Evolutionary conservation across 768 basidiomycete species (phyloP), one percentile per base, ranked within the genome.

Genomic region (Pleurotus pulmonarius): DNA sequence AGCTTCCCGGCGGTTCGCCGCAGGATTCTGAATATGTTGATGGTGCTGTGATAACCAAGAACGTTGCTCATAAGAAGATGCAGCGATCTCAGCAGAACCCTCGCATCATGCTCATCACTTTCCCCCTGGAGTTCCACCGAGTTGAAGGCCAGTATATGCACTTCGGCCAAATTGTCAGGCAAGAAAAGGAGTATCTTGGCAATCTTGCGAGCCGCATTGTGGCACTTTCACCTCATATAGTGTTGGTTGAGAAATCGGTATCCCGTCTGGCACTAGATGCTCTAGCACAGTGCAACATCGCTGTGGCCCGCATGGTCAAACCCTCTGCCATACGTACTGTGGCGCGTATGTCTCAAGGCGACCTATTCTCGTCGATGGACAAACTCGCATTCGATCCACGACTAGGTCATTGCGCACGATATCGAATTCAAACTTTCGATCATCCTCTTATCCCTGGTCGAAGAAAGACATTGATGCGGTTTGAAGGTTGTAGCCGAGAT

Each of bases 11-110:
- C 20, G 97, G 97, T 3, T 76, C 83, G 38, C 94, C 96, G 16
- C 82, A 77, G 24, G 93, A 99, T 69, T 97, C 94, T 4, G 97
- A 99, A 74, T 98, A 94, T 67, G 92, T 99, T 45, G 90, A 94
- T 55, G 97, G 97, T 11, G 92, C 90, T 4, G 94, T 98, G 56
- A 97, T 98, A 64, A 95, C 96, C 15, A 98, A 99, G 79, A 98
- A 98, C 64, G 88, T 98, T 7, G 92, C 94, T 1, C 95, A 98
- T 70, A 98, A 98, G 71, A 83, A 86, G 61, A 98, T 99, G 96
- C 79, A 89, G 16, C 80, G 93, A 49, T 76, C 78, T 18, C 82
- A 93, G 60, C 78, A 81, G 46, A 93, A 94, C 64, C 94, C 97
- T 1, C 87, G 95, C 13, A 83, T 99, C 63, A 97, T 98, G 94